phyloP scores from a whole-genome alignment of 768 basidiomycete species.

The Trametes punicea region DNA sequence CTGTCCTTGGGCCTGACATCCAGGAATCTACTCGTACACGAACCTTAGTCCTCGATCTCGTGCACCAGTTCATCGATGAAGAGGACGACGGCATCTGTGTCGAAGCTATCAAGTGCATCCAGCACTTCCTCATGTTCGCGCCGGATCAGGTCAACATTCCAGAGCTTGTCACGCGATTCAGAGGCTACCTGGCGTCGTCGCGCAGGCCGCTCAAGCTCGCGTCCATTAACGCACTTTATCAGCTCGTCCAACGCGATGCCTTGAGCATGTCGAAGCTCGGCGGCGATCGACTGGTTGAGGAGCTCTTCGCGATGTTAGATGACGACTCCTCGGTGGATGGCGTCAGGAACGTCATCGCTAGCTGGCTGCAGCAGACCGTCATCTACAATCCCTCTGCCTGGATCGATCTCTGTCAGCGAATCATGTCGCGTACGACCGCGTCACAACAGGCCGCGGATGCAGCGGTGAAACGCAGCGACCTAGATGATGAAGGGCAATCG shows the following conservation, averaged over 20 bases:
- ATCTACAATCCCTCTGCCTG: constrained; percentile 92
- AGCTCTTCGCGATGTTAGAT: constrained; percentile 92
- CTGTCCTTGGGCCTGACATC: constrained; percentile 91
- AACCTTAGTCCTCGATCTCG: constrained; percentile 78
- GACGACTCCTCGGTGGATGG: constrained; percentile 93
- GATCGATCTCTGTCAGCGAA: constrained; percentile 96
- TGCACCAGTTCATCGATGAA: constrained; percentile 81
- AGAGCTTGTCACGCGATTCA: constrained; percentile 73
- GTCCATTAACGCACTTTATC: constrained; percentile 93
- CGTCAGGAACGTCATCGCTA: constrained; percentile 86
- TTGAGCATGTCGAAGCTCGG: constrained; percentile 88
- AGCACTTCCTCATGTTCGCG: constrained; percentile 96
- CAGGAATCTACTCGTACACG: constrained; percentile 81
- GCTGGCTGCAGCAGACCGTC: constrained; percentile 95
- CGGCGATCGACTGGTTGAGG: constrained; percentile 90
- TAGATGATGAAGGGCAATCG: constrained; percentile 94
- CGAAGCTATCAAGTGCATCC: constrained; percentile 93
- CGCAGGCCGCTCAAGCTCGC: constrained; percentile 87
- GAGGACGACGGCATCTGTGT: constrained; percentile 86
- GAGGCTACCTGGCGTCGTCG: constrained; percentile 74
- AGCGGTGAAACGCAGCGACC: constrained; percentile 46
- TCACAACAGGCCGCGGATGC: constrained; percentile 72
- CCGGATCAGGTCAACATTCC: constrained; percentile 82
- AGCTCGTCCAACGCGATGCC: constrained; percentile 95
- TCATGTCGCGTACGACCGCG: constrained; percentile 92